Evolutionary conservation across 2,329 filamentous ascomycete species (phyloP).

Genomic region (Geosmithia morbida): DNA sequence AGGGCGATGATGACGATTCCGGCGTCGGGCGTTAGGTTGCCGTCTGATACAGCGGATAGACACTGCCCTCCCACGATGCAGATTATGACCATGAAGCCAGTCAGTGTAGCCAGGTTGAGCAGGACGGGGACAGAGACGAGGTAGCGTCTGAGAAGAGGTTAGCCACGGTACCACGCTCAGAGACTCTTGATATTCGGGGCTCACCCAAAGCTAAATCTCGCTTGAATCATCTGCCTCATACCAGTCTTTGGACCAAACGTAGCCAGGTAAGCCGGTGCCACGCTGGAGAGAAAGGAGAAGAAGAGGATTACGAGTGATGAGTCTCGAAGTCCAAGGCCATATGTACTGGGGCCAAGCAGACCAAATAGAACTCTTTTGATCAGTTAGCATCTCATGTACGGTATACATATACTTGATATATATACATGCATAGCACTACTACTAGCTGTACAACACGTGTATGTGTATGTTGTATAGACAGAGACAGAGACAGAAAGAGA

Average conservation of each 20-base stretch:
- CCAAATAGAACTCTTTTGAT: slow-evolving; percentile 41
- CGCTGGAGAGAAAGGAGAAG: slow-evolving; percentile 40
- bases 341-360: slow-evolving; percentile 42
- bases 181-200: background rate
- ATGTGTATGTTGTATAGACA: no score
- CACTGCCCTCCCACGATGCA: slow-evolving; percentile 46
- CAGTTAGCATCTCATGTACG: background rate
- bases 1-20: slow-evolving; percentile 48
- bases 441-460: no score
- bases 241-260: slow-evolving; percentile 47
- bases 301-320: slow-evolving; percentile 46
- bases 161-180: slow-evolving; percentile 1
- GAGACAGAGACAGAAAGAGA: no score
- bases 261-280: slow-evolving; percentile 40
- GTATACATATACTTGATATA: no score
- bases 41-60: slow-evolving; percentile 35
- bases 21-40: slow-evolving; percentile 32
- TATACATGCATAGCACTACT: no score
- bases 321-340: slow-evolving; percentile 40
- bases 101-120: slow-evolving; percentile 47
- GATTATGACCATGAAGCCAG: slow-evolving; percentile 48
- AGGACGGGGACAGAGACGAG: slow-evolving; percentile 44
- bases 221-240: slow-evolving; percentile 52
- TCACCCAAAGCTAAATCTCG: slow-evolving; percentile 46
- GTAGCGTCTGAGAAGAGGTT: slow-evolving; percentile 25